Evolutionary conservation across 2,329 filamentous ascomycete species (phyloP).

Genomic region (Capronia epimyces): DNA sequence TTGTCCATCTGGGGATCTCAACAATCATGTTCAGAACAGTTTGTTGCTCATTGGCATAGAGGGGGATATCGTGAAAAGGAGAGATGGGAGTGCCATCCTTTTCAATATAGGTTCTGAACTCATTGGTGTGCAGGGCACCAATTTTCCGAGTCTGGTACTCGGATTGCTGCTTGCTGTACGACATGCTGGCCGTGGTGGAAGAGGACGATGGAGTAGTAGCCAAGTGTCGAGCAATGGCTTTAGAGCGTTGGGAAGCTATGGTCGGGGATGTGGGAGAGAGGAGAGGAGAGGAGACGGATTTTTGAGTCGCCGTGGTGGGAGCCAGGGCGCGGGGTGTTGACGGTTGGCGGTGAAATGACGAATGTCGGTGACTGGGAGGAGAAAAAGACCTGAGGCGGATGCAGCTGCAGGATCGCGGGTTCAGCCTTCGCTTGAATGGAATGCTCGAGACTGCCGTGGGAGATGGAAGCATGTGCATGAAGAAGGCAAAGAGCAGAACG

Average conservation of each 20-base stretch:
- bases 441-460: background rate
- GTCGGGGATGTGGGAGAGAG: constrained; percentile 30
- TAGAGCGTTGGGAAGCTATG: constrained; percentile 46
- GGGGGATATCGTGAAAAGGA: constrained; percentile 96
- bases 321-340: constrained; percentile 22
- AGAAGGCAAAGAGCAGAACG: background rate
- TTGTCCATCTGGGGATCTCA: constrained; percentile 99
- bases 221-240: constrained; percentile 47
- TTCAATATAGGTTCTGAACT: constrained; percentile 97
- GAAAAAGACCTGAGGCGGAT: constrained; percentile 11
- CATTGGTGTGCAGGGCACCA: constrained; percentile 82
- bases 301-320: constrained; percentile 21
- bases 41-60: constrained; percentile 94
- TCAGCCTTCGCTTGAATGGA: constrained; percentile 10
- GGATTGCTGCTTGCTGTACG: constrained; percentile 52
- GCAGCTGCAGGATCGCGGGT: constrained; percentile 17
- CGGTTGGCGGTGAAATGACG: constrained; percentile 26
- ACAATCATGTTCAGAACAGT: constrained; percentile 98
- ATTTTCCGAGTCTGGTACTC: constrained; percentile 79
- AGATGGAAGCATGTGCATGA: constrained; percentile 14
- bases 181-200: constrained; percentile 31
- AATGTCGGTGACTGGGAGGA: constrained; percentile 14
- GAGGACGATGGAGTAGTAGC: constrained; percentile 35
- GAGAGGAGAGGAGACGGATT: constrained; percentile 22
- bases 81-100: constrained; percentile 92